These are phyloP conservation scores for Hortiboletus campestris DNA, from an alignment of 768 basidiomycete species.

Conservation along the genomic window DNA sequence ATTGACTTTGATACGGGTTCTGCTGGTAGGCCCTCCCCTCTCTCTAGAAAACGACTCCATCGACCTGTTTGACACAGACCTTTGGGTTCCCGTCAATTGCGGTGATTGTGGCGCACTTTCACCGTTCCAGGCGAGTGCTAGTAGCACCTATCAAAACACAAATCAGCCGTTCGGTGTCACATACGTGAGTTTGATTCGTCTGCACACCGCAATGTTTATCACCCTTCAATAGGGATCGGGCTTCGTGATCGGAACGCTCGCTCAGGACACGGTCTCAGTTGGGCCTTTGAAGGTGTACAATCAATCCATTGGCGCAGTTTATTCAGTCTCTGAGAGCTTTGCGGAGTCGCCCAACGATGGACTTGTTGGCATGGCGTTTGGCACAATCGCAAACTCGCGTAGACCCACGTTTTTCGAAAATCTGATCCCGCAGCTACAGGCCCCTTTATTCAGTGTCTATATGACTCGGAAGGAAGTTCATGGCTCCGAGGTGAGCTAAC, in stretches of 20 bases:
- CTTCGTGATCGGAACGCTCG: slow-evolving; percentile 46
- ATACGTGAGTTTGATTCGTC: slow-evolving; percentile 40
- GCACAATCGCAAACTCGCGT: slow-evolving; percentile 46
- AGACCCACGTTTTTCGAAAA: slow-evolving; percentile 65
- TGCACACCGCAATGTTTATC: neutral
- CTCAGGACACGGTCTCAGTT: slow-evolving; percentile 49
- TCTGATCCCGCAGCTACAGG: slow-evolving; percentile 43
- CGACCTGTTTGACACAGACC: slow-evolving; percentile 39
- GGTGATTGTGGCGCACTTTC: slow-evolving; percentile 32
- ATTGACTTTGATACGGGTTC: slow-evolving; percentile 71
- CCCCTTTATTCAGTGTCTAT: slow-evolving; percentile 59
- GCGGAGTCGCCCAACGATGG: slow-evolving; percentile 51
- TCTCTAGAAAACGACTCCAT: neutral
- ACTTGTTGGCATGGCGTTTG: slow-evolving; percentile 61
- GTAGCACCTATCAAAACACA: slow-evolving; percentile 40
- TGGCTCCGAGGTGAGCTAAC: slow-evolving; percentile 48
- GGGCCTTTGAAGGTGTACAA: slow-evolving; percentile 42
- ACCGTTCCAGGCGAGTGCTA: slow-evolving; percentile 39
- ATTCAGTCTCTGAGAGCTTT: slow-evolving; percentile 48
- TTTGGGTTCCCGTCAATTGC: slow-evolving; percentile 54
- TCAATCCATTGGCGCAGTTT: slow-evolving; percentile 59
- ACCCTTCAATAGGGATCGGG: slow-evolving; percentile 47
- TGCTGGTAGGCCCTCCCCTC: slow-evolving; percentile 10
- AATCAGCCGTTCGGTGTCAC: slow-evolving; percentile 35
- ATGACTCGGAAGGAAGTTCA: slow-evolving; percentile 38